Conservation (phyloP, 2,329 filamentous ascomycete species). For the Leptographium wingfieldii region DNA sequence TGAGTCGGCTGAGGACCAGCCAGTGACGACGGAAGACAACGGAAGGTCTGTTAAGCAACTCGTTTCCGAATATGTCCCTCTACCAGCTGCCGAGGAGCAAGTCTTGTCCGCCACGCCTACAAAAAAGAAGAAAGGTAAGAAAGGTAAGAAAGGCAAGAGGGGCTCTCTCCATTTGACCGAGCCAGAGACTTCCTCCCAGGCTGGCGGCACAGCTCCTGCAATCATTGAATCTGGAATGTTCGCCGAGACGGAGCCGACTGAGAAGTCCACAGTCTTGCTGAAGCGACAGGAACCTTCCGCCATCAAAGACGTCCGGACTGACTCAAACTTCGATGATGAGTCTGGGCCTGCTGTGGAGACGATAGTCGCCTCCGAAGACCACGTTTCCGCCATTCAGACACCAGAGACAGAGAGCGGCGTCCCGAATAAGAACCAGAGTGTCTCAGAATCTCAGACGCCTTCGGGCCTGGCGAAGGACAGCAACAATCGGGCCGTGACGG, state of each 20-base stretch:
- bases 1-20: neutral
- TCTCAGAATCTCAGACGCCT: neutral
- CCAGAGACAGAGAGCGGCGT: too few species aligned
- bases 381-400: neutral
- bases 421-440: neutral
- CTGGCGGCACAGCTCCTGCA: neutral
- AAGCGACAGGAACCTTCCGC: neutral
- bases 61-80: neutral
- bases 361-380: neutral
- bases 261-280: neutral
- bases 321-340: neutral
- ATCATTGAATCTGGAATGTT: neutral
- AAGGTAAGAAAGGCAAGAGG: neutral
- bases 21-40: neutral
- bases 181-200: neutral
- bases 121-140: constrained; percentile 7
- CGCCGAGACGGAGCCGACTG: neutral
- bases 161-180: neutral
- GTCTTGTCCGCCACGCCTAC: neutral
- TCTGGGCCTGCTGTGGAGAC: neutral
- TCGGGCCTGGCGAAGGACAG: neutral
- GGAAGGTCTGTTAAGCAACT: neutral
- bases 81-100: neutral
- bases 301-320: neutral
- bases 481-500: neutral